Evolutionary conservation across 2,329 filamentous ascomycete species (phyloP).

Genomic region (Microsporum audouinii): DNA sequence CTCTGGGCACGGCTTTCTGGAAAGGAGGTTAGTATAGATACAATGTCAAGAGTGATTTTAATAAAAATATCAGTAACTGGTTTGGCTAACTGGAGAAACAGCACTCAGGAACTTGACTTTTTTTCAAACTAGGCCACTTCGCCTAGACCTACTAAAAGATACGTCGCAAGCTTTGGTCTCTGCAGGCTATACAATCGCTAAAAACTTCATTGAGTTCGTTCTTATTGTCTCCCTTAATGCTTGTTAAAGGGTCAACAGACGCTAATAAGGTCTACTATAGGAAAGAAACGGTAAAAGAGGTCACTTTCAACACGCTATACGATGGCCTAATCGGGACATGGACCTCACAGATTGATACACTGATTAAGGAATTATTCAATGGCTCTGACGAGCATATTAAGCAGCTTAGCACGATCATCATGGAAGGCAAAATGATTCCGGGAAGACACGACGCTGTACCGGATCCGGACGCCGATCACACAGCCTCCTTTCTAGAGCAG

Average conservation of each 20-base stretch:
- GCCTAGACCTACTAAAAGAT: background rate
- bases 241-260: background rate
- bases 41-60: background rate
- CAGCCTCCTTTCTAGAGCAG: background rate
- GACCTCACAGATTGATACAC: background rate
- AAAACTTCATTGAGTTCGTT: background rate
- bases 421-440: background rate
- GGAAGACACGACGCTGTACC: background rate
- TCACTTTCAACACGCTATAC: background rate
- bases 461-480: background rate
- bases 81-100: background rate
- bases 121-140: background rate
- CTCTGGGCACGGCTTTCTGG: background rate
- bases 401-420: background rate
- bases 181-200: background rate
- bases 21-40: background rate
- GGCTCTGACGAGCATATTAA: background rate
- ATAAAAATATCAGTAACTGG: background rate
- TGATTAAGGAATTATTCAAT: background rate
- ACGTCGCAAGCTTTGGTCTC: background rate
- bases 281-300: background rate
- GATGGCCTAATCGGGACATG: background rate
- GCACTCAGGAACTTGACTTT: background rate
- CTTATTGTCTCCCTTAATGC: background rate
- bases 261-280: background rate